phyloP scores from a whole-genome alignment of 495 filamentous ascomycete genomes.

The Corynascus novoguineensis region DNA sequence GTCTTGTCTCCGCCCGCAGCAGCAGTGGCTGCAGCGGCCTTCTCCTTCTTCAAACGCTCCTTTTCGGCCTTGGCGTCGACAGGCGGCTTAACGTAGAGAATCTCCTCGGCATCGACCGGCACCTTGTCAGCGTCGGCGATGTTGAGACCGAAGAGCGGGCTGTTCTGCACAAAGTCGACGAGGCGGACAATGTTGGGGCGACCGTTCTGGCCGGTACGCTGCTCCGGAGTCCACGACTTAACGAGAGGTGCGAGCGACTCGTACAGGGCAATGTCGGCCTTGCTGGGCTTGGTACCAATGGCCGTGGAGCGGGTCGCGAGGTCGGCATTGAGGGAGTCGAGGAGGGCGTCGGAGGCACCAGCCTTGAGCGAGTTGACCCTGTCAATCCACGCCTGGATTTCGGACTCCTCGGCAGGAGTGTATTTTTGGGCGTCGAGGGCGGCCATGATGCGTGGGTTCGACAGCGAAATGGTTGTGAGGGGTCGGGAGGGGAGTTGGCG shows the following conservation, averaged over 20 bases:
- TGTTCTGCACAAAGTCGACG: conserved; percentile 92
- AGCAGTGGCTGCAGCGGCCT: conserved; percentile 53
- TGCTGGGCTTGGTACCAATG: conserved; percentile 82
- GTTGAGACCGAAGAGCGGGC: conserved; percentile 65
- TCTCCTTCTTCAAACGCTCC: conserved; percentile 81
- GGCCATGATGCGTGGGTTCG: conserved; percentile 40
- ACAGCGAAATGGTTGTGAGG: conserved; percentile 19
- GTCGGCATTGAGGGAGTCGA: conserved; percentile 75
- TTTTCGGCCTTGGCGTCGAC: conserved; percentile 84
- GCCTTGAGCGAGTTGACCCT: conserved; percentile 62
- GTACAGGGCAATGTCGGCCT: conserved; percentile 85
- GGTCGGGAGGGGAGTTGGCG: conserved; percentile 18
- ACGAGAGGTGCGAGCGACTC: conserved; percentile 72
- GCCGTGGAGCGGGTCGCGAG: conserved; percentile 84
- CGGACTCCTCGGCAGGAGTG: conserved; percentile 68
- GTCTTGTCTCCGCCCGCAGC: conserved; percentile 40
- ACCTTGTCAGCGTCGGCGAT: conserved; percentile 74
- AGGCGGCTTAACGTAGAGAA: conserved; percentile 75
- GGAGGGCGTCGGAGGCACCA: conserved; percentile 56
- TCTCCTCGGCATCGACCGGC: conserved; percentile 67
- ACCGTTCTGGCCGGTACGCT: conserved; percentile 85
- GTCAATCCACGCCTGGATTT: conserved; percentile 82
- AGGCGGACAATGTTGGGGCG: conserved; percentile 88
- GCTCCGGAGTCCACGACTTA: conserved; percentile 73
- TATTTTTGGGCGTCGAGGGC: conserved; percentile 68